Percentiles rank a stretch among this genome's conserved stretches.
These are phyloP conservation scores for Halophytophthora polymorphica DNA, from an alignment of 352 stramenopile species.

Conservation along the genomic window DNA sequence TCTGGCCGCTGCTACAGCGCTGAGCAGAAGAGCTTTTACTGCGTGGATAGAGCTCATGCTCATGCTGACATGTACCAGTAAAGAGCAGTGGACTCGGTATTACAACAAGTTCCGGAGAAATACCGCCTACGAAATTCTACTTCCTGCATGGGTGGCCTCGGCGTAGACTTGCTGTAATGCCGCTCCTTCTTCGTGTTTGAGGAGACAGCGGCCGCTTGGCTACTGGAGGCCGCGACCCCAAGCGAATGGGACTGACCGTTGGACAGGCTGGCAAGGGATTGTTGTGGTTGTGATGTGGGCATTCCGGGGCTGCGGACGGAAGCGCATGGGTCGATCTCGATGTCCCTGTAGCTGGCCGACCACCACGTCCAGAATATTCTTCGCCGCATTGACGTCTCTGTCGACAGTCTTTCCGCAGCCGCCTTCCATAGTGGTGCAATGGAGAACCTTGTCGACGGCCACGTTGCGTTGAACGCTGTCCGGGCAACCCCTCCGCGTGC, in stretches of 20 bases:
- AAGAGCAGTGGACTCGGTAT: not conserved
- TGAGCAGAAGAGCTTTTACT: not conserved
- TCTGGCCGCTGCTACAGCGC: not conserved
- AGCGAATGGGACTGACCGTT: not conserved
- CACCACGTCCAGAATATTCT: slow-evolving; percentile 3
- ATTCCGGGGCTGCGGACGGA: not conserved
- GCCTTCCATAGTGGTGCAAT: slow-evolving; percentile 6
- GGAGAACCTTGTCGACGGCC: slow-evolving; percentile 7
- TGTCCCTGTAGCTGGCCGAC: not conserved
- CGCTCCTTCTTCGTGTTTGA: slow-evolving; percentile 2
- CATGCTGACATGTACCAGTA: too few species aligned
- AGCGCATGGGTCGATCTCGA: not conserved
- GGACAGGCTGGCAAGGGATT: not conserved
- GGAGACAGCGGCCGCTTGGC: too few species aligned
- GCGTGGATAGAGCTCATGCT: not conserved
- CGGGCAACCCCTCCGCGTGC: not conserved
- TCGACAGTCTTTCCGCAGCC: not conserved
- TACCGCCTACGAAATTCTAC: too few species aligned
- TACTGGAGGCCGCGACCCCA: too few species aligned
- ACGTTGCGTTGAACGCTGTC: slow-evolving; percentile 2
- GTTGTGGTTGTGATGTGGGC: too few species aligned
- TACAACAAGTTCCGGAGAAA: too few species aligned
- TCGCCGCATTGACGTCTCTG: slow-evolving; percentile 1
- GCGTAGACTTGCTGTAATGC: not conserved
- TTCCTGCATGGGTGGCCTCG: too few species aligned